A percentile compares a stretch with the other conserved stretches of the same genome.
Conservation (phyloP, 2,329 filamentous ascomycete species). For the Alternaria atra region DNA sequence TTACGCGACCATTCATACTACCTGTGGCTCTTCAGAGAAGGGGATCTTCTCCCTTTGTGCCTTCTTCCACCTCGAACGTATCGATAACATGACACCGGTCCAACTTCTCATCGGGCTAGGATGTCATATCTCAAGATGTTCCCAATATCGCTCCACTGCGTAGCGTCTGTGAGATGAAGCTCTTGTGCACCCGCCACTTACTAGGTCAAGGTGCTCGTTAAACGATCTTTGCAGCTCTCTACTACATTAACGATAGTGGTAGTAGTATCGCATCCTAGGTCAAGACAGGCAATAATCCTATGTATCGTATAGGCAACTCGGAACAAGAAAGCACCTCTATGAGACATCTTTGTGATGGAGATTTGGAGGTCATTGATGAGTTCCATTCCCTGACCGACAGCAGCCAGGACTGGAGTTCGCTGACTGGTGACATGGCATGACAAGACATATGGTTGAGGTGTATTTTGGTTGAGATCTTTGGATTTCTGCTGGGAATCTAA, state of each 20-base stretch:
- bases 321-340: neutral
- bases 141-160: neutral
- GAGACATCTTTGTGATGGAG: neutral
- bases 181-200: neutral
- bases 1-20: neutral
- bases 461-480: neutral
- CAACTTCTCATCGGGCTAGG: neutral
- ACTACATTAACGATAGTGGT: neutral
- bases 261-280: too few species aligned
- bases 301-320: neutral
- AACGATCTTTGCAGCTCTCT: neutral
- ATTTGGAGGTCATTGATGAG: neutral
- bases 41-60: neutral
- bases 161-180: neutral
- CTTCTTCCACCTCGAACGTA: neutral
- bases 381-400: neutral
- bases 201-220: neutral
- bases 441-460: neutral
- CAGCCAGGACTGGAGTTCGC: too few species aligned
- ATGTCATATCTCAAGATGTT: neutral
- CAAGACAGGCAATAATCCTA: neutral
- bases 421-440: neutral
- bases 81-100: slow-evolving; percentile 1
- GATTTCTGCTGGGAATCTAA: too few species aligned
- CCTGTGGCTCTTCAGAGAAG: neutral